Percentiles rank a stretch among this genome's conserved stretches.
Conservation (phyloP, 2,329 filamentous ascomycete species). For the Aspergillus flavus region DNA sequence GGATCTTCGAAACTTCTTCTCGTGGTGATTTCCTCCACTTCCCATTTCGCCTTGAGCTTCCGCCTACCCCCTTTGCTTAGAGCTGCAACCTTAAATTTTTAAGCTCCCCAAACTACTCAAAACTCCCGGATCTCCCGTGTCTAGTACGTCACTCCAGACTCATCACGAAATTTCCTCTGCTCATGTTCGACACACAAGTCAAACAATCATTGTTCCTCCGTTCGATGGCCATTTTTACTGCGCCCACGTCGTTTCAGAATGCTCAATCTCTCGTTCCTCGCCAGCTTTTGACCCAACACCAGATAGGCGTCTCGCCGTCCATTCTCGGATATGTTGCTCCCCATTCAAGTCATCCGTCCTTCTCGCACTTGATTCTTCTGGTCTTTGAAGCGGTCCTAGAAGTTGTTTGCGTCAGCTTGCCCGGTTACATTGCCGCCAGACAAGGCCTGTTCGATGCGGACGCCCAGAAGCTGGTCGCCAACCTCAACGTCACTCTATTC, state of each 20-base stretch:
- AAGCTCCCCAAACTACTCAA: not conserved
- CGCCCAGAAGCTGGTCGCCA: constrained; percentile 94
- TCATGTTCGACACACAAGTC: not conserved
- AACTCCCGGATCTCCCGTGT: not conserved
- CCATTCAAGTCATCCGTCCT: constrained; percentile 50
- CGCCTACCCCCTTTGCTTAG: no score
- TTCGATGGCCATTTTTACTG: constrained; percentile 49
- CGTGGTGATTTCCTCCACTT: not conserved
- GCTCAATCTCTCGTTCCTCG: constrained; percentile 35
- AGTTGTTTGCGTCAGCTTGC: constrained; percentile 91
- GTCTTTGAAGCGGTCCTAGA: constrained; percentile 95
- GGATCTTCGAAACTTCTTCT: not conserved
- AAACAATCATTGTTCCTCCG: not conserved
- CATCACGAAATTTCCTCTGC: not conserved
- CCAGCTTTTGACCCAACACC: constrained; percentile 26
- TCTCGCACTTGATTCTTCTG: constrained; percentile 69
- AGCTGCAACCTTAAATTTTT: constrained; percentile 3
- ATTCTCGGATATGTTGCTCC: constrained; percentile 25
- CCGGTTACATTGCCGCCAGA: constrained; percentile 88
- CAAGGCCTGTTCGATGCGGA: constrained; percentile 93
- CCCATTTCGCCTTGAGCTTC: not conserved
- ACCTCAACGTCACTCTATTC: constrained; percentile 94
- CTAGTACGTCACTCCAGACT: not conserved
- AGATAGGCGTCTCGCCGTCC: constrained; percentile 23
- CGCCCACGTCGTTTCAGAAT: constrained; percentile 52